Conservation (phyloP, 495 filamentous ascomycete genomes). For the Aspergillus coremiiformis region DNA sequence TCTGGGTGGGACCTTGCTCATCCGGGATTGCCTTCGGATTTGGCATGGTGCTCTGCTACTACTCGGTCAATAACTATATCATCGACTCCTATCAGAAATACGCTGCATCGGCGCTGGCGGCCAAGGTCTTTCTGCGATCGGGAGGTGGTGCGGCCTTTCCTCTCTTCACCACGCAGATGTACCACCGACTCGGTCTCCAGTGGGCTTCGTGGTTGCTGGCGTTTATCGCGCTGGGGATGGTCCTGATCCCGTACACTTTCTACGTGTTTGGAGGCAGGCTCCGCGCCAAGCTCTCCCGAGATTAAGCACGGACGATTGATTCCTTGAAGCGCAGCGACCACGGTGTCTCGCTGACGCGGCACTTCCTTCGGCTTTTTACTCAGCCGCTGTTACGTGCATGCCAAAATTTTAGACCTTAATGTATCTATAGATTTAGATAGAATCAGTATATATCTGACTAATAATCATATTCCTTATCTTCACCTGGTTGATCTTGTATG, state of each 20-base stretch:
- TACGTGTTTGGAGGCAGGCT: conserved; percentile 21
- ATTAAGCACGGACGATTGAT: too few relatives aligned
- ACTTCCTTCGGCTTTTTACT: too few relatives aligned
- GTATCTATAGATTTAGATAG: too few relatives aligned
- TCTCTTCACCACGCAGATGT: conserved; percentile 47
- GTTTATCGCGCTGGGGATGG: conserved; percentile 43
- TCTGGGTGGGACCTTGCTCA: conserved; percentile 57
- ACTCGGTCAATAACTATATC: conserved; percentile 62
- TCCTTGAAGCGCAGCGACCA: too few relatives aligned
- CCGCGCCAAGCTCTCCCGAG: conserved; percentile 15
- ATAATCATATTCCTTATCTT: too few relatives aligned
- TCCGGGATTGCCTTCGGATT: conserved; percentile 60
- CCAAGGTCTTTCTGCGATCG: conserved; percentile 28
- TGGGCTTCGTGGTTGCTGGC: conserved; percentile 52
- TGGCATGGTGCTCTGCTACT: conserved; percentile 61
- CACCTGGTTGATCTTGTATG: too few relatives aligned
- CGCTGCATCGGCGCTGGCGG: conserved; percentile 28
- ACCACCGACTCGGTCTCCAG: conserved; percentile 43
- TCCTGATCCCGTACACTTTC: conserved; percentile 41
- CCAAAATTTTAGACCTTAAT: too few relatives aligned
- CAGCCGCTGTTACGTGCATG: too few relatives aligned
- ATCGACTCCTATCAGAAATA: conserved; percentile 54
- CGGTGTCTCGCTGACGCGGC: background rate
- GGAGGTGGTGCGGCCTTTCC: conserved; percentile 39
- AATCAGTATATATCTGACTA: too few relatives aligned